phyloP scores from a whole-genome alignment of 2,329 filamentous ascomycete genomes.

The Scleromitrula shiraiana region DNA sequence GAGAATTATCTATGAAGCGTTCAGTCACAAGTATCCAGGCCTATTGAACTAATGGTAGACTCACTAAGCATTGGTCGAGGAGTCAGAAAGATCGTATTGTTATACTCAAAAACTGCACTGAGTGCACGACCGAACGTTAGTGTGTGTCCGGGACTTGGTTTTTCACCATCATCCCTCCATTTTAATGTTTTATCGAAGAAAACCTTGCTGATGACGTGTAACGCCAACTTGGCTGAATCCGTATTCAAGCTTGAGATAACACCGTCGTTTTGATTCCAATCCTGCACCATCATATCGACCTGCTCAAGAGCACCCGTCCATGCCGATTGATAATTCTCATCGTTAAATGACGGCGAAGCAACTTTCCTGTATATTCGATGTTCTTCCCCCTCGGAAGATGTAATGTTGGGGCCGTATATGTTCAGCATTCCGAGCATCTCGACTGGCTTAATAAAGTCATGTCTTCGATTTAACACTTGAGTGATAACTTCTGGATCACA shows the following conservation, averaged over 20 bases:
- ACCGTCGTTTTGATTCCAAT: not conserved
- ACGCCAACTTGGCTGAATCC: not conserved
- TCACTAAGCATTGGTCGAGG: not conserved
- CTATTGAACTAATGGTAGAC: not conserved
- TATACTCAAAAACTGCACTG: not conserved
- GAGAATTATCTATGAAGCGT: conserved; percentile 1
- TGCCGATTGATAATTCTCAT: not conserved
- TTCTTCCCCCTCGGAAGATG: conserved; percentile 1
- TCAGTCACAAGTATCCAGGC: not conserved
- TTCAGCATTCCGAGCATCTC: conserved; percentile 1
- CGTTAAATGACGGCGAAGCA: conserved; percentile 2
- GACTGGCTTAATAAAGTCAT: not conserved
- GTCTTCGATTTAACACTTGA: not conserved
- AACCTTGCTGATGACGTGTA: not conserved
- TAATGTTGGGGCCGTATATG: conserved; percentile 1
- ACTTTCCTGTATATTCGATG: not conserved
- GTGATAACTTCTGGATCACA: conserved; percentile 1
- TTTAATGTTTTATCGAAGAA: not conserved
- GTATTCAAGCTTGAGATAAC: not conserved
- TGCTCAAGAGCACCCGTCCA: not conserved
- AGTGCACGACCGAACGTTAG: not conserved
- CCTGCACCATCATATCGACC: not conserved
- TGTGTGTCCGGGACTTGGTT: not conserved
- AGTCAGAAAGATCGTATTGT: not conserved
- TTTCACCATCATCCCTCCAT: not conserved